phyloP scores from a whole-genome alignment of 352 stramenopile species.

The Phytophthora macrochlamydospora region DNA sequence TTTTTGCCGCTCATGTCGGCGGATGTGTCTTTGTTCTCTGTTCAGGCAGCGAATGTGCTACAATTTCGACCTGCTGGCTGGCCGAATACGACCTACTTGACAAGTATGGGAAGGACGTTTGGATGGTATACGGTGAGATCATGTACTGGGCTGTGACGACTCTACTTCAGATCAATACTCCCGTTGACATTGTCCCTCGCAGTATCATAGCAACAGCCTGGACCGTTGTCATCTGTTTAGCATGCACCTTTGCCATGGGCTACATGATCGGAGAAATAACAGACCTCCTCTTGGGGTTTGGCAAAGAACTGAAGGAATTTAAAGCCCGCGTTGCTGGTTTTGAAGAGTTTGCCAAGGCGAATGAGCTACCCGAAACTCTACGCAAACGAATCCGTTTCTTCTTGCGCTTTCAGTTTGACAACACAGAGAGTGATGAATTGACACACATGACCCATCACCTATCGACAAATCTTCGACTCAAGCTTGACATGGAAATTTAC shows the following conservation, averaged over 20 bases:
- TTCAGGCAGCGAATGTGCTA: slow-evolving; percentile 50
- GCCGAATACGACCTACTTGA: slow-evolving; percentile 29
- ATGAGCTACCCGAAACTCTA: not conserved
- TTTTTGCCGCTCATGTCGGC: slow-evolving; percentile 54
- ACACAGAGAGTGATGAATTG: not conserved
- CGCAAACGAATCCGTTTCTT: not conserved
- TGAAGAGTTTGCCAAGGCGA: not conserved
- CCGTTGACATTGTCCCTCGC: slow-evolving; percentile 37
- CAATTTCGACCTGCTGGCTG: slow-evolving; percentile 53
- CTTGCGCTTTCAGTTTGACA: slow-evolving; percentile 1
- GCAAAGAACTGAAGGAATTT: not conserved
- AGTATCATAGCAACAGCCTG: not conserved
- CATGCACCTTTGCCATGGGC: not conserved
- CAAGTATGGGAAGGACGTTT: not conserved
- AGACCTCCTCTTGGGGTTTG: not conserved
- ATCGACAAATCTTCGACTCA: not conserved
- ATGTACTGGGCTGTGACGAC: slow-evolving; percentile 75
- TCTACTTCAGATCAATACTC: slow-evolving; percentile 58
- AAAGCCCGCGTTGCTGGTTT: not conserved
- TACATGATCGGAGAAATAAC: not conserved
- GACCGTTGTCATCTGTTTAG: not conserved
- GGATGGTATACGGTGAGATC: slow-evolving; percentile 50
- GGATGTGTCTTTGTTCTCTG: slow-evolving; percentile 69
- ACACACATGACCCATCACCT: not conserved
- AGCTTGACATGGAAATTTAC: not conserved